phyloP scores from a whole-genome alignment of 805 yeast genomes.

The Cyberlindnera lachancei region DNA sequence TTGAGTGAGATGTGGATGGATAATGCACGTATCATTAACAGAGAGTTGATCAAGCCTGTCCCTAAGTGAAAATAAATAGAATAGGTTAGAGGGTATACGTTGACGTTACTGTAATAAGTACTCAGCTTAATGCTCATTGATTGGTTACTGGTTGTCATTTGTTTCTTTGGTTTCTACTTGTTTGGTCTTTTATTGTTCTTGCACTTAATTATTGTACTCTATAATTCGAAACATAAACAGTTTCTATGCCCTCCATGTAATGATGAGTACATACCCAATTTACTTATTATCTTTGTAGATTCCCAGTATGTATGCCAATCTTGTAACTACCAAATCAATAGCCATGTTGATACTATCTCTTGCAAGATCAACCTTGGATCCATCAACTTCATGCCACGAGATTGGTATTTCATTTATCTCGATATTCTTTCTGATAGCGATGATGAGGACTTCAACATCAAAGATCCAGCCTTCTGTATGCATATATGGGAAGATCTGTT shows the following conservation, averaged over 20 bases:
- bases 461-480: constrained; percentile 98
- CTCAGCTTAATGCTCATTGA: too few species aligned
- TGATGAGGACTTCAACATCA: constrained; percentile 84
- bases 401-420: constrained; percentile 74
- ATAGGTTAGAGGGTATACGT: too few species aligned
- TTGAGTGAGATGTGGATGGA: constrained; percentile 50
- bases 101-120: too few species aligned
- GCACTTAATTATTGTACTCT: too few species aligned
- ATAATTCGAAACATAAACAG: too few species aligned
- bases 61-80: too few species aligned
- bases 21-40: constrained; percentile 41
- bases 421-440: constrained; percentile 67
- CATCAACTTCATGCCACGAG: constrained; percentile 95
- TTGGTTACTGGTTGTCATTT: background rate
- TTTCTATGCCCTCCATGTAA: too few species aligned
- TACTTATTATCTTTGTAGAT: constrained; percentile 50
- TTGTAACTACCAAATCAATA: constrained; percentile 79
- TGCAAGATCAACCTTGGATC: constrained; percentile 89
- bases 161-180: background rate
- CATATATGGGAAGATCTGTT: constrained; percentile 72
- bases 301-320: constrained; percentile 83
- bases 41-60: constrained; percentile 14
- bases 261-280: too few species aligned
- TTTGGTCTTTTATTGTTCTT: too few species aligned
- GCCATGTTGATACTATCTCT: constrained; percentile 92